A percentile compares a stretch with the other conserved stretches of the same genome.
These are phyloP conservation scores for Punctularia strigosozonata DNA, from an alignment of 768 basidiomycete species.

Conservation along the genomic window DNA sequence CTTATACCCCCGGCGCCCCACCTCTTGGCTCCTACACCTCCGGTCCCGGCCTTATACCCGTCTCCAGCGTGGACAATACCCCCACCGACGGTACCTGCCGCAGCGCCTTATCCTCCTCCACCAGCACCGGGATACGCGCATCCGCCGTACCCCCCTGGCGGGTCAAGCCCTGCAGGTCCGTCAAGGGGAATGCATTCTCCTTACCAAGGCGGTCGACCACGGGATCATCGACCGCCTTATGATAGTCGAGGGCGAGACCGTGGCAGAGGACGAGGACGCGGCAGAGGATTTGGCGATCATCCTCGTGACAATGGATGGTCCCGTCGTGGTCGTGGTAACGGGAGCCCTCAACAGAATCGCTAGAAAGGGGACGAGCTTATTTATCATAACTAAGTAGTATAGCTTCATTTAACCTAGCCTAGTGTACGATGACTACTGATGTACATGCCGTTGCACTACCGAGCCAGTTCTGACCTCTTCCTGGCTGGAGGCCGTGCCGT, in stretches of 20 bases:
- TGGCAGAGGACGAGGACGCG: slow-evolving; percentile 20
- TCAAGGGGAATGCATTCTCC: slow-evolving; percentile 9
- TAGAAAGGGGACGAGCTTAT: neutral
- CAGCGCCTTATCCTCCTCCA: slow-evolving; percentile 16
- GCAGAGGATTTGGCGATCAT: slow-evolving; percentile 18
- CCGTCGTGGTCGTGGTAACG: slow-evolving; percentile 15
- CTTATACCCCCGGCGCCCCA: slow-evolving; percentile 1
- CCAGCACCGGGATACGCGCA: slow-evolving; percentile 6
- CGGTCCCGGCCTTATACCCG: slow-evolving; percentile 6
- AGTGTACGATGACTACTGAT: too few species aligned
- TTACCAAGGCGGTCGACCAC: slow-evolving; percentile 14
- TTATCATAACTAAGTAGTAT: too few species aligned
- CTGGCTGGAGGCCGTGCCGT: too few species aligned
- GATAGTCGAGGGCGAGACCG: slow-evolving; percentile 17
- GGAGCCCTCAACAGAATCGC: neutral
- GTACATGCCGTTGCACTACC: too few species aligned
- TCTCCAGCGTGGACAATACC: slow-evolving; percentile 8
- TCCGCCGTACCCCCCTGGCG: slow-evolving; percentile 18
- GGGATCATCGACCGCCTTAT: too few species aligned
- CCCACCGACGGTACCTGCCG: slow-evolving; percentile 15
- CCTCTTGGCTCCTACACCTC: slow-evolving; percentile 2
- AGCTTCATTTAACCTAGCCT: too few species aligned
- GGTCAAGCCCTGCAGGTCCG: too few species aligned
- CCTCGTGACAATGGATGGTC: slow-evolving; percentile 53
- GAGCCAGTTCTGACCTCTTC: too few species aligned